Conservation (phyloP, 1,284 basidiomycete species). For the Sphaerobolus stellatus region DNA sequence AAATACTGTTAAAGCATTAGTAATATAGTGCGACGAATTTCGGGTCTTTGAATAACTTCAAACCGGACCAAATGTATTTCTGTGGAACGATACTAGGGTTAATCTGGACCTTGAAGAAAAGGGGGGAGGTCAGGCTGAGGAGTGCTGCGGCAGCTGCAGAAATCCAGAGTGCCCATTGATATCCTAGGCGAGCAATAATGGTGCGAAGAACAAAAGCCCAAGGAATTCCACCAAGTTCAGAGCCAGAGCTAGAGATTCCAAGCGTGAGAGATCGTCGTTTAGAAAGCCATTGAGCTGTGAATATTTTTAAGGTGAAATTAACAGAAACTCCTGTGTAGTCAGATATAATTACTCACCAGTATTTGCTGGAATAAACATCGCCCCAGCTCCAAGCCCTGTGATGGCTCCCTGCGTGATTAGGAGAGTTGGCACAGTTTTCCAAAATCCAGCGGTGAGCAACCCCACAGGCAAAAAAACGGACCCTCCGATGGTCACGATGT, state of each 20-base stretch:
- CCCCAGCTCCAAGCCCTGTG: background rate
- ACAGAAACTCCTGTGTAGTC: too few relatives aligned
- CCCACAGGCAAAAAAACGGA: background rate
- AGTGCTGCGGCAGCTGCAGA: too few relatives aligned
- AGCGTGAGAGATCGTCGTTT: background rate
- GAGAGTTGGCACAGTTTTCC: background rate
- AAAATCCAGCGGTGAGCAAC: background rate
- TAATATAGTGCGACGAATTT: background rate
- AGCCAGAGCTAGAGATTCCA: background rate
- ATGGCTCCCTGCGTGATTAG: background rate
- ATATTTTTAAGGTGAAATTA: background rate
- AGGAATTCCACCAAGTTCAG: background rate
- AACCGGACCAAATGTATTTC: too few relatives aligned
- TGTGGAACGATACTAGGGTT: too few relatives aligned
- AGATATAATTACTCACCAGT: background rate
- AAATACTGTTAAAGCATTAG: background rate
- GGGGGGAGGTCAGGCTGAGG: background rate
- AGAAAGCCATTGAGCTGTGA: background rate
- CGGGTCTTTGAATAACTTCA: background rate
- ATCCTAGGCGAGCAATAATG: background rate
- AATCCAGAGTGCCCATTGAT: background rate
- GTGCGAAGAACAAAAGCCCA: background rate
- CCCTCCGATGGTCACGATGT: background rate
- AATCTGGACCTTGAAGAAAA: constrained; percentile 5
- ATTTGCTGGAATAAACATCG: background rate